Evolutionary conservation across 2,329 filamentous ascomycete genomes (phyloP), one percentile per base, ranked within the genome.

Genomic region (Ophioceras dolichostomum): DNA sequence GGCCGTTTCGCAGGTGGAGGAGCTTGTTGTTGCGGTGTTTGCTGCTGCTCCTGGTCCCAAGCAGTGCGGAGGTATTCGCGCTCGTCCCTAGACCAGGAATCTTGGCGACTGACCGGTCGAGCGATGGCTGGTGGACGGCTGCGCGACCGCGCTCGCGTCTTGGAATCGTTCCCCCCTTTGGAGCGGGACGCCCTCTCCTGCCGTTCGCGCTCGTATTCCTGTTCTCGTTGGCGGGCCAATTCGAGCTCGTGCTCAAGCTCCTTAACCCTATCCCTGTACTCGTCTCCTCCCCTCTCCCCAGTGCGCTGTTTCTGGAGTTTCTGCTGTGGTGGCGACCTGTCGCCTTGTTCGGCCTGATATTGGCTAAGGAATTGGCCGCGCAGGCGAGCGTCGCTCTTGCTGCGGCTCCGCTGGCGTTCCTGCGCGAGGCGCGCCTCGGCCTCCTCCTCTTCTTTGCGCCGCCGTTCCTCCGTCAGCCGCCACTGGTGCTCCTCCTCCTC

Each of bases 291-390:
- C 21, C 21, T 30, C 4, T 37, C 35, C 17, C 35, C 35, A 10
- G 35, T 37, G 13, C 35, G 35, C 18, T 37, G 35, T 10, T 18
- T 24, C 24, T 26, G 26, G 18, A 36, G 26, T 8, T 10, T 10
- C 29, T 31, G 29, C 29, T 31, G 22, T n/a, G n/a, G n/a, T 12
- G 22, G 22, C 22, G 7, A 8, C 8, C 7, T 26, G 22, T 8
- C 51, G 43, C 66, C 56, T 52, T 83, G 76, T 46, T 85, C 79
- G 16, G 79, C 76, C 54, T 85, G 81, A 54, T 94, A 94, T 53
- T 94, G 83, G 51, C 83, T 89, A 36, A 94, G 69, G 48, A 80
- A 88, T 52, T 94, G 87, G 3, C 87, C 87, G 42, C 79, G 80
- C 17, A 94, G 65, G 43, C 79, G 74, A 27, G 70, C 67, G 48